Percentiles rank a stretch among this genome's conserved stretches.
phyloP scores from a whole-genome alignment of 768 basidiomycete genomes.

The Tulasnella sp. region DNA sequence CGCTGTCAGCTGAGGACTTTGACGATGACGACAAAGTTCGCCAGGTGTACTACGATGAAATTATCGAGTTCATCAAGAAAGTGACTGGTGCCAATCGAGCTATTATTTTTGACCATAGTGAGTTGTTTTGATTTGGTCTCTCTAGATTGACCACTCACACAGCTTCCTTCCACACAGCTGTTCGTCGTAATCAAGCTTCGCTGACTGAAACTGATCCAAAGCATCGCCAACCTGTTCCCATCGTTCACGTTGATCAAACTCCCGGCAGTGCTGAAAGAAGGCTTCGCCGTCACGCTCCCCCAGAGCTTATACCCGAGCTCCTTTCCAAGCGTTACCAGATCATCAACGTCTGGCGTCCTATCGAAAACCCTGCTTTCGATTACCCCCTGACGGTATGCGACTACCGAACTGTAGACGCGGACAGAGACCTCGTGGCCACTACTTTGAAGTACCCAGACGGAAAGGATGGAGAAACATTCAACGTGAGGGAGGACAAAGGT shows the following conservation, averaged over 20 bases:
- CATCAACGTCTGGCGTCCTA: slow-evolving; percentile 44
- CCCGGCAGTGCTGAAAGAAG: slow-evolving; percentile 8
- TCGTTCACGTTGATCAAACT: slow-evolving; percentile 9
- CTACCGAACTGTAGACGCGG: slow-evolving; percentile 31
- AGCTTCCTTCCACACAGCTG: neutral
- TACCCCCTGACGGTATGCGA: slow-evolving; percentile 40
- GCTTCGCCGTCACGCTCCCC: slow-evolving; percentile 9
- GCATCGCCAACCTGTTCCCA: slow-evolving; percentile 16
- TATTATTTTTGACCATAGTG: slow-evolving; percentile 55
- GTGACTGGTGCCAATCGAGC: slow-evolving; percentile 47
- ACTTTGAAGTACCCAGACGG: slow-evolving; percentile 37
- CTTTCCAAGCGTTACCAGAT: slow-evolving; percentile 21
- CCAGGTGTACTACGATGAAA: slow-evolving; percentile 48
- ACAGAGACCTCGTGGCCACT: slow-evolving; percentile 32
- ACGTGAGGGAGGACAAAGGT: slow-evolving; percentile 33
- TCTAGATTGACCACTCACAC: neutral
- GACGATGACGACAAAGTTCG: slow-evolving; percentile 38
- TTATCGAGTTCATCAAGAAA: slow-evolving; percentile 43
- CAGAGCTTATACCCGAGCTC: neutral
- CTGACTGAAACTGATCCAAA: neutral
- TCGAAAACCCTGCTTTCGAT: slow-evolving; percentile 34
- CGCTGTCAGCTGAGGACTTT: slow-evolving; percentile 35
- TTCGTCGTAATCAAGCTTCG: neutral
- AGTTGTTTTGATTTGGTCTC: neutral
- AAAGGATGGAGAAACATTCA: slow-evolving; percentile 41